Percentiles rank a stretch among this genome's conserved stretches.
These are phyloP conservation scores for Castanea crenata DNA, from an alignment of 306 rosid genomes.

Conservation along the genomic window DNA sequence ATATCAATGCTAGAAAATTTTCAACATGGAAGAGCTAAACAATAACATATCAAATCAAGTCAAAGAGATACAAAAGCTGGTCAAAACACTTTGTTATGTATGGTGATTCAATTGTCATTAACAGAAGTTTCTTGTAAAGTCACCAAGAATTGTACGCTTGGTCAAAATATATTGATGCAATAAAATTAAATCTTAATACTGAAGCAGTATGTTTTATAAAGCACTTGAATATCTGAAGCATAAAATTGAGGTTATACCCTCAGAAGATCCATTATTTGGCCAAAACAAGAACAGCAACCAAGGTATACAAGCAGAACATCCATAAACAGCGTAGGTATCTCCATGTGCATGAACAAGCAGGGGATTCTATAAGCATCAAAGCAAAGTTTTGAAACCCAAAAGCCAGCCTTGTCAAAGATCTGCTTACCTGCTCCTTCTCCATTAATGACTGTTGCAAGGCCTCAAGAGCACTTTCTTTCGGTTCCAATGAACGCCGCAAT, in stretches of 20 bases:
- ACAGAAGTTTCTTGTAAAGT: too few relatives aligned
- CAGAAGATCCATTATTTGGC: conserved; percentile 11
- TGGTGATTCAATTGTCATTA: too few relatives aligned
- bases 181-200: not conserved
- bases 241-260: not conserved
- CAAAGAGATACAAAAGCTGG: not conserved
- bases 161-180: too few relatives aligned
- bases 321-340: conserved; percentile 5
- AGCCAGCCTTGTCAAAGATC: not conserved
- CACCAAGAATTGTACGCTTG: too few relatives aligned
- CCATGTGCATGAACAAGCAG: conserved; percentile 6
- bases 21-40: not conserved
- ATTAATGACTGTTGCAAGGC: conserved; percentile 68
- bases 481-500: conserved; percentile 71
- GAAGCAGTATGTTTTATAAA: not conserved
- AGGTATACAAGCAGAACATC: conserved; percentile 17
- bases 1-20: too few relatives aligned
- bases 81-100: not conserved
- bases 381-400: not conserved
- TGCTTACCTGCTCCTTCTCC: conserved; percentile 90
- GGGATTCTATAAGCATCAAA: not conserved
- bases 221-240: not conserved
- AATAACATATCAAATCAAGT: not conserved
- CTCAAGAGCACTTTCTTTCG: conserved; percentile 83
- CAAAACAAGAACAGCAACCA: not conserved